Evolutionary conservation across 1,284 basidiomycete species (phyloP), one percentile per base, ranked within the genome.

Genomic region (Lentinula novae-zelandiae): DNA sequence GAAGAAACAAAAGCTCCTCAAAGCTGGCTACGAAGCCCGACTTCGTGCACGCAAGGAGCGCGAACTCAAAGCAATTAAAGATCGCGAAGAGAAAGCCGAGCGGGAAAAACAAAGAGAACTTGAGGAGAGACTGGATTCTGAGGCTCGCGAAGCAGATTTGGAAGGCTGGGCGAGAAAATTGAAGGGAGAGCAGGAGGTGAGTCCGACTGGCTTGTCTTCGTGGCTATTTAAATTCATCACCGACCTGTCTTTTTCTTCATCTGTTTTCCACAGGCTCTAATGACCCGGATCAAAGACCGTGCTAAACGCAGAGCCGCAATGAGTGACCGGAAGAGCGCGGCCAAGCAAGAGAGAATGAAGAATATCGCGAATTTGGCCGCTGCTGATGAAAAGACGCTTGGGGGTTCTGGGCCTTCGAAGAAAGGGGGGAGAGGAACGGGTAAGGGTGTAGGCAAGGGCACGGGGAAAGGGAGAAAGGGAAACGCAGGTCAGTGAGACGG

Each of bases 321-420:
- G 52, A 89, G 84, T 15, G 95, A 96, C 71, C 78, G 97, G 49
- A 99, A 99, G 77, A 96, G 93, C 66, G 91, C 95, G 2, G 96
- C 94, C 4, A 90, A 96, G 0, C 97, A 99, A 75, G 94, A 93
- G 53, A 79, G 96, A 64, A 99, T 99, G 96, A 98, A 98, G 78
- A 95, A 84, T 65, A 98, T 99, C 53, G 95, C 97, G 0, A 90
- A 86, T 44, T 78, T 99, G 20, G 97, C 44, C 96, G 0, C 89
- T 87, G 5, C 93, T 20, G 44, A 95, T 62, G 90, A 92, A 57
- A 82, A 89, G 3, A 81, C 88, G 12, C 78, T 84, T 1, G 44
- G 44, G 22, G 17, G 17, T n/a, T 46, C 44, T 20, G 44, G 44
- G 17, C 10, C 44, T 20, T 46, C 44, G 3, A 90, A 92, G 76